phyloP scores from a whole-genome alignment of 2,329 filamentous ascomycete genomes.

The Aspergillus caelatus region DNA sequence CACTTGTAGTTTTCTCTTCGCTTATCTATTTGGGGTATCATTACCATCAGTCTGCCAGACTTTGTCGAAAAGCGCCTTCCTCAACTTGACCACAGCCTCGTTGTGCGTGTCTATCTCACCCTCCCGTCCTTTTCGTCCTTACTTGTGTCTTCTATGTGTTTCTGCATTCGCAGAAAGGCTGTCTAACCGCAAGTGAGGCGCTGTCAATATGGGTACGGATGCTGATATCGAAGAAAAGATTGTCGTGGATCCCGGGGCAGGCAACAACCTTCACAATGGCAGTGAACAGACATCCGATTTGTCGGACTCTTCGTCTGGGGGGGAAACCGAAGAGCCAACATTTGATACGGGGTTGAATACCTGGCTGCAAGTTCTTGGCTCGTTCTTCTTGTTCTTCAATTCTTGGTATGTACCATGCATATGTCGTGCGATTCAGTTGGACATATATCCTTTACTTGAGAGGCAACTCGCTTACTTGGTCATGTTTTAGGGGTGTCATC shows the following conservation, averaged over 20 bases:
- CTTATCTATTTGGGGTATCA: not conserved
- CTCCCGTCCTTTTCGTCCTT: not conserved
- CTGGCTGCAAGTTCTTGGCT: constrained; percentile 52
- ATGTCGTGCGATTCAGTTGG: not conserved
- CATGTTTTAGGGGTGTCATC: constrained; percentile 48
- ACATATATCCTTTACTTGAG: not conserved
- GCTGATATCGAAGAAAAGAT: constrained; percentile 29
- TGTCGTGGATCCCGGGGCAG: constrained; percentile 13
- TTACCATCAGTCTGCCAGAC: not conserved
- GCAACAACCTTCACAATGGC: constrained; percentile 19
- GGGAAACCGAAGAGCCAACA: constrained; percentile 26
- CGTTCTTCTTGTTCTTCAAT: constrained; percentile 53
- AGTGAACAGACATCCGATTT: constrained; percentile 9
- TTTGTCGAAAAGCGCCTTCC: not conserved
- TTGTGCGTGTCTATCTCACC: not conserved
- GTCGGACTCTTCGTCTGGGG: constrained; percentile 17
- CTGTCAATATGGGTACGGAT: constrained; percentile 24
- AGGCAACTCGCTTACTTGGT: constrained; percentile 13
- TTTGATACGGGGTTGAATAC: constrained; percentile 42
- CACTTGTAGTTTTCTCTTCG: not conserved
- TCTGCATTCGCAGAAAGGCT: not conserved
- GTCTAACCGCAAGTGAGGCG: not conserved
- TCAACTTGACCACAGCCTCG: not conserved
- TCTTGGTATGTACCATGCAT: constrained; percentile 46
- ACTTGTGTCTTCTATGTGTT: not conserved